Conservation (phyloP, 441 rosid genomes). For the Pelargonium australe region DNA sequence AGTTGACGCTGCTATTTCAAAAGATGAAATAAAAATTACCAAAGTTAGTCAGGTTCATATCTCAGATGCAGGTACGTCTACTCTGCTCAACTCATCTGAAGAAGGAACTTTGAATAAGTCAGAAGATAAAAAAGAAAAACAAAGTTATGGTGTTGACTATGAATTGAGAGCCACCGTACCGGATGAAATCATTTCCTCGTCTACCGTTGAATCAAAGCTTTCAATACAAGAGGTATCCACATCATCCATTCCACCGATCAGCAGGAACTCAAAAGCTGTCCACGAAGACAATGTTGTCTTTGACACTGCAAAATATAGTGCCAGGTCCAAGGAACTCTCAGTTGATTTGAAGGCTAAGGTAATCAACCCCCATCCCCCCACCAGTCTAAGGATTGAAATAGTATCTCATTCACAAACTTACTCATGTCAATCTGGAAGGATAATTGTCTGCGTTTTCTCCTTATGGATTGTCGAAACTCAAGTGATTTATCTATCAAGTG, state of each 20-base stretch:
- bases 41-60: conserved; percentile 7
- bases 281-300: background rate
- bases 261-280: background rate
- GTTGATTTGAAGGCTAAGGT: conserved; percentile 18
- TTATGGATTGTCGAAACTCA: background rate
- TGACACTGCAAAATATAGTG: background rate
- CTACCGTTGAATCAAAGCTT: conserved; percentile 1
- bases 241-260: background rate
- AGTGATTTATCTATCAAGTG: background rate
- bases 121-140: conserved; percentile 3
- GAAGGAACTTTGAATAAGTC: background rate
- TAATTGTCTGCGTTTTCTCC: background rate
- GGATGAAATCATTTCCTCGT: background rate
- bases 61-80: background rate
- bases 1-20: background rate
- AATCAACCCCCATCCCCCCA: background rate
- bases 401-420: background rate
- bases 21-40: conserved; percentile 12
- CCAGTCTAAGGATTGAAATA: background rate
- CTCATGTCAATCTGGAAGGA: background rate
- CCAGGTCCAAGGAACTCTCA: conserved; percentile 8
- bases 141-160: background rate
- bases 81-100: background rate
- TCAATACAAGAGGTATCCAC: conserved; percentile 7
- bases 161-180: conserved; percentile 4